These are phyloP conservation scores for Lentithecium fluviatile DNA, from an alignment of 495 filamentous ascomycete genomes.

Conservation along the genomic window DNA sequence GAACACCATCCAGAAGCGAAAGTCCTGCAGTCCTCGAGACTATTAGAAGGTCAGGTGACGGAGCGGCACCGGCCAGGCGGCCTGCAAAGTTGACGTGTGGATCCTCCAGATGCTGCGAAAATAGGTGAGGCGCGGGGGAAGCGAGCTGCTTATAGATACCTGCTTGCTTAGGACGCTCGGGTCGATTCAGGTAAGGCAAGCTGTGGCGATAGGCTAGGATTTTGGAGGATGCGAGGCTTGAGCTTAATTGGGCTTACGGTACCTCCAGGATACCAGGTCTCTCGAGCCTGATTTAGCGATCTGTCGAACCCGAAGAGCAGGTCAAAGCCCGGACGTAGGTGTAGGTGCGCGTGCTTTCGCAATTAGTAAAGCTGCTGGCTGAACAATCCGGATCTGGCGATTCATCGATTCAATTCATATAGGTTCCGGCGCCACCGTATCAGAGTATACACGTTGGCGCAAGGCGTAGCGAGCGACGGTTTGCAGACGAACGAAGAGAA, in stretches of 20 bases:
- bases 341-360: background rate
- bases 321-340: background rate
- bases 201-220: constrained; percentile 21
- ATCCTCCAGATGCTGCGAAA: constrained; percentile 16
- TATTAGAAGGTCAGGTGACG: constrained; percentile 25
- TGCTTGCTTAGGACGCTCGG: constrained; percentile 4
- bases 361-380: background rate
- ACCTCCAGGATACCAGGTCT: constrained; percentile 9
- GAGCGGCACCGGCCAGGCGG: constrained; percentile 20
- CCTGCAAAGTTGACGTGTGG: constrained; percentile 20
- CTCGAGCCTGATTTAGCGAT: background rate
- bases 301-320: background rate
- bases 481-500: background rate
- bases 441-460: constrained; percentile 1
- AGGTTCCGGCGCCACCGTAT: background rate
- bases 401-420: constrained; percentile 3
- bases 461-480: background rate
- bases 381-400: too few relatives aligned
- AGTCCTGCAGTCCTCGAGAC: constrained; percentile 9
- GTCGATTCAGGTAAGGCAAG: constrained; percentile 13
- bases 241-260: constrained; percentile 31
- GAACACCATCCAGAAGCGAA: constrained; percentile 2
- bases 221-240: constrained; percentile 27
- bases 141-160: constrained; percentile 23
- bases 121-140: constrained; percentile 10